Base-by-base conservation (phyloP, 2,329 filamentous ascomycete species). In the Calonectria crousiana region DNA sequence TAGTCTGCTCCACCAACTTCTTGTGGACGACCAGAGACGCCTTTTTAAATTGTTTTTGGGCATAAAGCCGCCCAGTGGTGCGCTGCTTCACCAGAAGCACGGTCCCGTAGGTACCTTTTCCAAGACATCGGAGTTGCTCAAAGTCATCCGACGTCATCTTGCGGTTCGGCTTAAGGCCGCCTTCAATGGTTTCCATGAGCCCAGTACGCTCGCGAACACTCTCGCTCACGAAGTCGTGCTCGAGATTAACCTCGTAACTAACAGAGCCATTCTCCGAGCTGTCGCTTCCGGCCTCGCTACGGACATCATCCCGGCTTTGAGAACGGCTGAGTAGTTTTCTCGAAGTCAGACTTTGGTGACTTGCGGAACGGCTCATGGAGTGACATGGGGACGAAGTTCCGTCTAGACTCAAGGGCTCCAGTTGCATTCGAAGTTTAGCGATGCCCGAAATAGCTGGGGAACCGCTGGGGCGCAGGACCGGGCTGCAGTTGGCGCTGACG, bases 11-110 rank as follows among this genome's bases (percentile, higher is more conserved):
- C 66, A 99, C 92, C 38, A 98, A 91, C 84, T 96, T 95, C 89
- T 98, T 98, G 86, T 98, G 96, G 49, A 99, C 95, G 0, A 96
- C 95, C 67, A 99, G 88, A 11, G 95, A 98, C 0, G 97, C 97
- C 86, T 99, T 99, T 84, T 96, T 97, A 86, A 99, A 97, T 85
- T 98, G 96, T 88, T 99, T 99, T 87, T 99, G 97, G 0, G 97
- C 97, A 82, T 96, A 99, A 6, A 99, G 90, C 53, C 95, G 93
- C 52, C 97, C 97, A 2, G 96, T 98, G 36, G 92, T 87, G 66
- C 92, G 92, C 86, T 99, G 96, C 86, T 96, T 97, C 75, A 99
- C 97, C 34, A 99, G 90, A 58, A 98, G 88, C 14, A 99, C 97
- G 0, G 96, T 99, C 44, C 97, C 97, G 83, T 97, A 99, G 18